Evolutionary conservation across 129 eudicot genomes (phyloP).

Genomic region (Calendula officinalis): DNA sequence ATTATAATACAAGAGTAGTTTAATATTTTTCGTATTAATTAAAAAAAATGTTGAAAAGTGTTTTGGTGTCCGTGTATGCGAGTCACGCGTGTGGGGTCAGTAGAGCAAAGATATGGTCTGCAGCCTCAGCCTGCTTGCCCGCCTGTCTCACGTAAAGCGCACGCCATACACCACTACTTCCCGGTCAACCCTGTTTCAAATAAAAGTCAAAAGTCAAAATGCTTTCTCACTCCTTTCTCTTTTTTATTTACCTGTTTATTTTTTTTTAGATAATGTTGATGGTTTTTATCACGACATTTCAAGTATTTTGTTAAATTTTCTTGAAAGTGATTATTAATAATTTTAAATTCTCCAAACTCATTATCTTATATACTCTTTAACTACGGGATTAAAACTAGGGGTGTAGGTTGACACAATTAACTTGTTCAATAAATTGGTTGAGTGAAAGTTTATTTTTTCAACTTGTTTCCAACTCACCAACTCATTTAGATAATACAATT

Average conservation of each 20-base stretch:
- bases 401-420: no score
- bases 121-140: constrained; percentile 6
- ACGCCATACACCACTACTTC: constrained; percentile 37
- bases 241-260: neutral
- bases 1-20: no score
- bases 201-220: constrained; percentile 16
- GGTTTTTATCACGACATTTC: neutral
- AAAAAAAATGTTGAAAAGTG: constrained; percentile 7
- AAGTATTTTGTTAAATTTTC: neutral
- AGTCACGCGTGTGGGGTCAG: constrained; percentile 37
- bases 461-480: no score
- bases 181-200: constrained; percentile 33
- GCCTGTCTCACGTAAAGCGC: constrained; percentile 40
- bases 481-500: no score
- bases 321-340: neutral
- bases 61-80: constrained; percentile 22
- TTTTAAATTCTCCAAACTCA: no score
- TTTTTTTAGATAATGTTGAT: neutral
- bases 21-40: no score
- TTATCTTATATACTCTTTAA: no score
- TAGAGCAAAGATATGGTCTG: constrained; percentile 34
- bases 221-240: constrained; percentile 20
- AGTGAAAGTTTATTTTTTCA: no score
- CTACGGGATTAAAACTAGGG: no score
- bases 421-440: no score